These are phyloP conservation scores for Plantago elongata DNA, from an alignment of 257 asterid species.

Conservation along the genomic window DNA sequence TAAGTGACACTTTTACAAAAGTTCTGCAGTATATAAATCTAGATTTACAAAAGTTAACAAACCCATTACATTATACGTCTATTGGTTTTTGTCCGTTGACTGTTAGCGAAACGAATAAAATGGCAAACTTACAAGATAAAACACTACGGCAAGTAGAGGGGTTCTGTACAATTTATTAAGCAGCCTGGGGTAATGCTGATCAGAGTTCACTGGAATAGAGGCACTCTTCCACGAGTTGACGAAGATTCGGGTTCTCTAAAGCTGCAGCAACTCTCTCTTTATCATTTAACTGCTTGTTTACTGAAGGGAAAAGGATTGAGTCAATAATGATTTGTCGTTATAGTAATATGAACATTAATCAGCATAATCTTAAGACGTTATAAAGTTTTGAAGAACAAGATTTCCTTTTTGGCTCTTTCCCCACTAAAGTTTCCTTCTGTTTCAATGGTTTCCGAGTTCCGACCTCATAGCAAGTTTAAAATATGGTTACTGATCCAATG, in stretches of 20 bases:
- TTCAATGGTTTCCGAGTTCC: neutral
- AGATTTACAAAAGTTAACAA: too few relatives aligned
- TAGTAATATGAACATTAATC: neutral
- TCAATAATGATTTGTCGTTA: neutral
- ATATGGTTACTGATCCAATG: neutral
- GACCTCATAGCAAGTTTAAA: neutral
- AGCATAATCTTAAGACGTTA: neutral
- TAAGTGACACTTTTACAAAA: too few relatives aligned
- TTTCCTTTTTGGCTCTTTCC: neutral
- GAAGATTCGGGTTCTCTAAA: slow-evolving; percentile 85
- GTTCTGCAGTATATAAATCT: too few relatives aligned
- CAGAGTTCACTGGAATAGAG: slow-evolving; percentile 78
- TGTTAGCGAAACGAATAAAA: neutral
- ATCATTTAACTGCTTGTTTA: slow-evolving; percentile 85
- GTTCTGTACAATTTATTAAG: slow-evolving; percentile 32
- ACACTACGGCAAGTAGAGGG: slow-evolving; percentile 14
- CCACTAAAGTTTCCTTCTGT: neutral
- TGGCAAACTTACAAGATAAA: slow-evolving; percentile 8
- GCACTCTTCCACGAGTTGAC: slow-evolving; percentile 91
- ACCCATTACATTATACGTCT: neutral
- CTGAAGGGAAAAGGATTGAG: slow-evolving; percentile 32
- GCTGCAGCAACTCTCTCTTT: slow-evolving; percentile 96
- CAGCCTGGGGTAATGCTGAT: slow-evolving; percentile 14
- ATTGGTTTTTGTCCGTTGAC: neutral
- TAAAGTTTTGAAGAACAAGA: neutral